phyloP scores from a whole-genome alignment of 176 grass and related monocot species.

The Eragrostis curvula region DNA sequence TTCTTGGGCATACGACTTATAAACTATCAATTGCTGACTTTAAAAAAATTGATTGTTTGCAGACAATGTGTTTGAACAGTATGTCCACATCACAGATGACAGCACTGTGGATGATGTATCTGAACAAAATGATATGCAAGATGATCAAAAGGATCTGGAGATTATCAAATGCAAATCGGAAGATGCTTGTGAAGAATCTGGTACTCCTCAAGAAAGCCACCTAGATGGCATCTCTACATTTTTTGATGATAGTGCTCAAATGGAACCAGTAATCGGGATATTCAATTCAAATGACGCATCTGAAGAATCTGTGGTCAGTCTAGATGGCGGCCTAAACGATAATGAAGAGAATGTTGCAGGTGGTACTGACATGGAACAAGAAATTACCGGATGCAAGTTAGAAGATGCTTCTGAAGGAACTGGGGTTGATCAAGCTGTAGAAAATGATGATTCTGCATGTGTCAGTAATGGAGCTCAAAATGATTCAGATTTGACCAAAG shows the following conservation, averaged over 20 bases:
- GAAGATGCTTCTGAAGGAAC: constrained; percentile 29
- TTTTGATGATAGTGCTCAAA: constrained; percentile 27
- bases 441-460: constrained; percentile 20
- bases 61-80: constrained; percentile 9
- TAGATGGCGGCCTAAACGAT: background rate
- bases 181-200: constrained; percentile 17
- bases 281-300: constrained; percentile 14
- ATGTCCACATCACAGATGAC: background rate
- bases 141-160: constrained; percentile 19
- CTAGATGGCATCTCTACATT: background rate
- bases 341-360: background rate
- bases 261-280: background rate
- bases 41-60: background rate
- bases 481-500: background rate
- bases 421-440: background rate
- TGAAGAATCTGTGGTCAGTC: constrained; percentile 6
- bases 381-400: constrained; percentile 12
- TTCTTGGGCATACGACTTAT: no score
- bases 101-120: background rate
- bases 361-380: background rate
- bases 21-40: constrained; percentile 1
- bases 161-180: constrained; percentile 1
- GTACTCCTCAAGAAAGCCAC: constrained; percentile 1
- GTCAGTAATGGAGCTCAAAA: background rate
- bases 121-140: constrained; percentile 24